Conservation (phyloP, 495 filamentous ascomycete species). For the Penicillium odoratum region DNA sequence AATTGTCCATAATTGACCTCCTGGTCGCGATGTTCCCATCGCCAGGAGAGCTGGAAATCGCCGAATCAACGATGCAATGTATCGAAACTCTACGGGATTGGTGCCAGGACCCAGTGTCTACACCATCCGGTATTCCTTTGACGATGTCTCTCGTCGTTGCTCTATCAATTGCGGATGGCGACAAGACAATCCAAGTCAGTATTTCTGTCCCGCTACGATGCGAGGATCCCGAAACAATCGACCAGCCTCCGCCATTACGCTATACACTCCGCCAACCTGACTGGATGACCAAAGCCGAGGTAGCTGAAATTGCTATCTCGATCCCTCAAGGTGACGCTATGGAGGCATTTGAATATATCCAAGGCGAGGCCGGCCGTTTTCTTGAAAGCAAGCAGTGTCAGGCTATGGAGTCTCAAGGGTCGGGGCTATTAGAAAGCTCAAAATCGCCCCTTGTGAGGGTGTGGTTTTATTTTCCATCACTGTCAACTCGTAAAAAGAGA, state of each 20-base stretch:
- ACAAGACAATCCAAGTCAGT: slow-evolving; percentile 35
- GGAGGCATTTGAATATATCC: slow-evolving; percentile 37
- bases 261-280: slow-evolving; percentile 42
- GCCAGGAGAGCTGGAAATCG: slow-evolving; percentile 36
- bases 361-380: slow-evolving; percentile 24
- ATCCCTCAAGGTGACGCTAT: slow-evolving; percentile 36
- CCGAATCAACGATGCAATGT: slow-evolving; percentile 30
- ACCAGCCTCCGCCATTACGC: slow-evolving; percentile 28
- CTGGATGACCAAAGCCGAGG: slow-evolving; percentile 45
- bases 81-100: slow-evolving; percentile 35
- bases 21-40: slow-evolving; percentile 39
- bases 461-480: slow-evolving; percentile 46
- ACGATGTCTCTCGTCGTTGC: slow-evolving; percentile 28
- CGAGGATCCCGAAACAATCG: slow-evolving; percentile 16
- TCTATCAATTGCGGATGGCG: slow-evolving; percentile 28
- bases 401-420: slow-evolving; percentile 1
- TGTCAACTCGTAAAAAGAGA: slow-evolving; percentile 40
- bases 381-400: slow-evolving; percentile 25
- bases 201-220: slow-evolving; percentile 35
- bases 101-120: slow-evolving; percentile 24
- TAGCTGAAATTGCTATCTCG: slow-evolving; percentile 24
- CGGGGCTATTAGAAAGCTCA: background rate
- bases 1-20: slow-evolving; percentile 39
- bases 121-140: slow-evolving; percentile 24
- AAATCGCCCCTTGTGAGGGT: slow-evolving; percentile 31